Percentiles rank a stretch among this genome's conserved stretches.
Evolutionary conservation across 768 basidiomycete genomes (phyloP).

Genomic region (Favolaschia claudopus): DNA sequence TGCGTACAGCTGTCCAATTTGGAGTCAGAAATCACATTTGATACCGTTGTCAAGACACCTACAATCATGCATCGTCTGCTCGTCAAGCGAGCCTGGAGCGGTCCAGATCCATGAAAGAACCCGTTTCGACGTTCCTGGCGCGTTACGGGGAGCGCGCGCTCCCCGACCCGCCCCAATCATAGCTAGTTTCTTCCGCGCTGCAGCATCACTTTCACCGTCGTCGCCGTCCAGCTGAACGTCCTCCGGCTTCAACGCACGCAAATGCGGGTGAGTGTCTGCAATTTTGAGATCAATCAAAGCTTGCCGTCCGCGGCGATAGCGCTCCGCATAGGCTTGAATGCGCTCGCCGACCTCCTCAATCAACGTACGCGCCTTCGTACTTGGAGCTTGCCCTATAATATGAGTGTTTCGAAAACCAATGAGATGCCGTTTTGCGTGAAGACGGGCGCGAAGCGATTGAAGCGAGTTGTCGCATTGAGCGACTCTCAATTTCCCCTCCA

Average conservation of each 20-base stretch:
- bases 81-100: too few relatives aligned
- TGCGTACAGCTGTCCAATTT: conserved; percentile 5
- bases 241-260: background rate
- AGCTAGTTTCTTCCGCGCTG: background rate
- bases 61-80: conserved; percentile 7
- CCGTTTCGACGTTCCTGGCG: background rate
- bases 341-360: background rate
- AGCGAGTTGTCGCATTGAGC: conserved; percentile 31
- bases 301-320: background rate
- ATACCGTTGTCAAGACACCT: background rate
- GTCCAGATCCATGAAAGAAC: background rate
- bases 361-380: background rate
- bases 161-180: background rate
- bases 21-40: too few relatives aligned
- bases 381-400: background rate
- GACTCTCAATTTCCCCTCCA: conserved; percentile 28
- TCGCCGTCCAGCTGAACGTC: background rate
- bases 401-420: conserved; percentile 19
- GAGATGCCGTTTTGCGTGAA: conserved; percentile 29
- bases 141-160: background rate
- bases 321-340: background rate
- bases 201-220: background rate
- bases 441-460: conserved; percentile 21
- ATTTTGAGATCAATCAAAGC: background rate
- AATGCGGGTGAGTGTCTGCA: background rate